phyloP scores from a whole-genome alignment of 2,329 filamentous ascomycete species.

The Chaetomiaceae sp. region DNA sequence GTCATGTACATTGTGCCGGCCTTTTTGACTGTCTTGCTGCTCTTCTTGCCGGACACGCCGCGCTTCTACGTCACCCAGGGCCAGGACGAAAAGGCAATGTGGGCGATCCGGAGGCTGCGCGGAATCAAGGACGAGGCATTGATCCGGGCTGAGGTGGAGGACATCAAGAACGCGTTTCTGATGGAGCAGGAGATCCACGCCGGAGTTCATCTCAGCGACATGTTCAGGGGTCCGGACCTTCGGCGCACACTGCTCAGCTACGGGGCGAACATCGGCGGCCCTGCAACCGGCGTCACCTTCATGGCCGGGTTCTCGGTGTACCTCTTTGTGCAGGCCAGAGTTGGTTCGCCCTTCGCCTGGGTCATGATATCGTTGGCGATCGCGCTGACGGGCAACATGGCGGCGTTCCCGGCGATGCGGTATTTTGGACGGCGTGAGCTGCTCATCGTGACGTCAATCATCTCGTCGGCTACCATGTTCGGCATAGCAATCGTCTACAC shows the following conservation, averaged over 20 bases:
- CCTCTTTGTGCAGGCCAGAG: slow-evolving; percentile 23
- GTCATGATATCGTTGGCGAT: slow-evolving; percentile 26
- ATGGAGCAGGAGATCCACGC: slow-evolving; percentile 22
- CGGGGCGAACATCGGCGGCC: slow-evolving; percentile 17
- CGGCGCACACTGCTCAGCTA: slow-evolving; percentile 24
- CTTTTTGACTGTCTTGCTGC: slow-evolving; percentile 33
- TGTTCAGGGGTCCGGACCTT: slow-evolving; percentile 24
- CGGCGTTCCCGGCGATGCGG: slow-evolving; percentile 24
- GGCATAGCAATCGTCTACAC: slow-evolving; percentile 28
- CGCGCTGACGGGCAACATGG: slow-evolving; percentile 25
- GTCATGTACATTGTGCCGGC: slow-evolving; percentile 37
- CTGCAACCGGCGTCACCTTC: slow-evolving; percentile 22
- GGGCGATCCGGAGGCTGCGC: slow-evolving; percentile 20
- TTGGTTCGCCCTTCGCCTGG: slow-evolving; percentile 24
- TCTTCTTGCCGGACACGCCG: slow-evolving; percentile 36
- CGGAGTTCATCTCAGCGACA: slow-evolving; percentile 22
- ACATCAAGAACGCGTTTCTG: slow-evolving; percentile 21
- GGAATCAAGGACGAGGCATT: slow-evolving; percentile 20
- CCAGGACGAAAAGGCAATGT: slow-evolving; percentile 20
- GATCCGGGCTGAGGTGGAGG: slow-evolving; percentile 22
- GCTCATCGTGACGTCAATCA: slow-evolving; percentile 18
- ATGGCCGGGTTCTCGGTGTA: slow-evolving; percentile 26
- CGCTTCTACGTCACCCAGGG: slow-evolving; percentile 23
- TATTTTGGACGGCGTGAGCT: slow-evolving; percentile 22
- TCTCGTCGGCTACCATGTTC: slow-evolving; percentile 22